A percentile compares a stretch with the other conserved stretches of the same genome.
Conservation (phyloP, 1,139 yeast genomes). For the Sugiyamaella japonica region DNA sequence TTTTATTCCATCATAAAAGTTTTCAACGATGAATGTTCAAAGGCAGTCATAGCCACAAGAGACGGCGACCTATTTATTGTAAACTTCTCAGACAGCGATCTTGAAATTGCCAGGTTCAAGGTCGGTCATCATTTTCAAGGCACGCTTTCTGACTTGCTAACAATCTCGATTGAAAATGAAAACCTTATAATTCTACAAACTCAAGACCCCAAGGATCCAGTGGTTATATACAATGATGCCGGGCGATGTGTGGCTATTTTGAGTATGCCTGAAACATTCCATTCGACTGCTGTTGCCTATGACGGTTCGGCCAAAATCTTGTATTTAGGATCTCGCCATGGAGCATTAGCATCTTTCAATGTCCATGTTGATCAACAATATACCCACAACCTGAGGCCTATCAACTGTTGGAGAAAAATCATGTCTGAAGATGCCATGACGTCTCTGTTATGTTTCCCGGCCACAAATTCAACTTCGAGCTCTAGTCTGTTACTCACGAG, state of each 20-base stretch:
- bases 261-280: conserved; percentile 47
- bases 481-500: conserved; percentile 32
- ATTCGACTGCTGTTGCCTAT: conserved; percentile 56
- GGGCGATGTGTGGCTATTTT: conserved; percentile 10
- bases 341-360: conserved; percentile 60
- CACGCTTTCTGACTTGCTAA: conserved; percentile 58
- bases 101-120: conserved; percentile 24
- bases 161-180: conserved; percentile 35
- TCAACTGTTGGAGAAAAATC: conserved; percentile 51
- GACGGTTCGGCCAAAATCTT: conserved; percentile 47
- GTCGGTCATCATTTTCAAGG: conserved; percentile 31
- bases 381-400: conserved; percentile 27
- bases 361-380: conserved; percentile 35
- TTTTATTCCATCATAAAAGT: conserved; percentile 56
- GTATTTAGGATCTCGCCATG: conserved; percentile 70
- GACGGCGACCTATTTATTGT: conserved; percentile 52
- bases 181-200: conserved; percentile 56
- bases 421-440: conserved; percentile 78
- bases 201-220: conserved; percentile 63
- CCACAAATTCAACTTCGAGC: conserved; percentile 18
- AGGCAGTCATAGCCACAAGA: conserved; percentile 53
- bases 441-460: conserved; percentile 42
- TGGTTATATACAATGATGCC: conserved; percentile 49
- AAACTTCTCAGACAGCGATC: conserved; percentile 19
- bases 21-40: conserved; percentile 42